A percentile compares a stretch with the other conserved stretches of the same genome.
These are phyloP conservation scores for Tephrocybe sp. DNA, from an alignment of 768 basidiomycete genomes.

Conservation along the genomic window DNA sequence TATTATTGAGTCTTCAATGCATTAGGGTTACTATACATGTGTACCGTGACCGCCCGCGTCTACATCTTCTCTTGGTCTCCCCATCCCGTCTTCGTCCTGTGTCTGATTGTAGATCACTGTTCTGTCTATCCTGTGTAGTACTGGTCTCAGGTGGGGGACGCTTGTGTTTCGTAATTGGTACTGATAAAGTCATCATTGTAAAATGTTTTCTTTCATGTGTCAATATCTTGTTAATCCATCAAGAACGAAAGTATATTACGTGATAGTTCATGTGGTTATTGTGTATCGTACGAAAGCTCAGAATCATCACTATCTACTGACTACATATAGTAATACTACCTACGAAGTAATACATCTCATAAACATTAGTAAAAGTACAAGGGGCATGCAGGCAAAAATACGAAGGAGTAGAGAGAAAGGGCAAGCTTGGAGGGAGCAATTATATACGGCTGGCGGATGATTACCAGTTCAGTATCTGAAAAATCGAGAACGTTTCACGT, in stretches of 20 bases:
- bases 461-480: constrained; percentile 2
- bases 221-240: no score
- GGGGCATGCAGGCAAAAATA: background rate
- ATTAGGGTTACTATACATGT: constrained; percentile 12
- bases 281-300: no score
- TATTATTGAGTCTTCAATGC: background rate
- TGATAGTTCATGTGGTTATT: no score
- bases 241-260: no score
- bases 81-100: background rate
- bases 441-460: no score
- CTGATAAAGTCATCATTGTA: no score
- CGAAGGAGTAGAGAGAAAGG: background rate
- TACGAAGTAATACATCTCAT: background rate
- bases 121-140: no score
- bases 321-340: constrained; percentile 7
- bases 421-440: no score
- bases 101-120: background rate
- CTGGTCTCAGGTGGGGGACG: no score
- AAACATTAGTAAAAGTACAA: background rate
- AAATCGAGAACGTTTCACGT: constrained; percentile 2
- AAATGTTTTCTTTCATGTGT: no score
- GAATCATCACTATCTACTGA: no score
- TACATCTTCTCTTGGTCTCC: background rate
- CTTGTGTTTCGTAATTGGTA: no score
- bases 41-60: constrained; percentile 1